A percentile compares a stretch with the other conserved stretches of the same genome.
Conservation (phyloP, 805 yeast genomes). For the Metschnikowia drakensbergensis region DNA sequence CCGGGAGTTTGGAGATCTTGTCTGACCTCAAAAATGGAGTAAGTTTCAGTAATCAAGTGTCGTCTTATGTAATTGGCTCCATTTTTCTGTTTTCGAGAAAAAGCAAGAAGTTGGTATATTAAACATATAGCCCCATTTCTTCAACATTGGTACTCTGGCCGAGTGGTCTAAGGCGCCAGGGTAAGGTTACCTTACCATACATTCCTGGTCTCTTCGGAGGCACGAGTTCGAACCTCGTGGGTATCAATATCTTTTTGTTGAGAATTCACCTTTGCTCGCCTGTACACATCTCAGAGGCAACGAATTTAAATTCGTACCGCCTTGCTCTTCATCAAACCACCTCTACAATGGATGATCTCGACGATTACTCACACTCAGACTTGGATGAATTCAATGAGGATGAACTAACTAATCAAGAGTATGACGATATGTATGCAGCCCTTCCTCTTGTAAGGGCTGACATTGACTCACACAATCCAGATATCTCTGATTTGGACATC, state of each 20-base stretch:
- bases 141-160: conserved; percentile 24
- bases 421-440: conserved; percentile 38
- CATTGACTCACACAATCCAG: conserved; percentile 38
- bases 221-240: conserved; percentile 31
- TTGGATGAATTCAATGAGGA: conserved; percentile 39
- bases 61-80: too few relatives aligned
- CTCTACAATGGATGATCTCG: conserved; percentile 14
- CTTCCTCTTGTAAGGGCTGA: conserved; percentile 42
- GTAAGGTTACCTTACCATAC: conserved; percentile 27
- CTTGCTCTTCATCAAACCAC: neutral
- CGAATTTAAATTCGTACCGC: neutral
- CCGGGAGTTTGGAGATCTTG: too few relatives aligned
- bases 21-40: too few relatives aligned
- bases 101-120: too few relatives aligned
- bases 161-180: conserved; percentile 32
- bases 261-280: neutral
- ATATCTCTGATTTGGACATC: conserved; percentile 46
- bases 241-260: conserved; percentile 18
- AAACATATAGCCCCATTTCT: too few relatives aligned
- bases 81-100: too few relatives aligned
- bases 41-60: too few relatives aligned
- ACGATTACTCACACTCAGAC: conserved; percentile 25
- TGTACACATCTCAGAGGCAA: neutral
- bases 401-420: conserved; percentile 36
- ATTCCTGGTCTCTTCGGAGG: conserved; percentile 30